phyloP scores from a whole-genome alignment of 768 basidiomycete genomes.

The Russula sp. region DNA sequence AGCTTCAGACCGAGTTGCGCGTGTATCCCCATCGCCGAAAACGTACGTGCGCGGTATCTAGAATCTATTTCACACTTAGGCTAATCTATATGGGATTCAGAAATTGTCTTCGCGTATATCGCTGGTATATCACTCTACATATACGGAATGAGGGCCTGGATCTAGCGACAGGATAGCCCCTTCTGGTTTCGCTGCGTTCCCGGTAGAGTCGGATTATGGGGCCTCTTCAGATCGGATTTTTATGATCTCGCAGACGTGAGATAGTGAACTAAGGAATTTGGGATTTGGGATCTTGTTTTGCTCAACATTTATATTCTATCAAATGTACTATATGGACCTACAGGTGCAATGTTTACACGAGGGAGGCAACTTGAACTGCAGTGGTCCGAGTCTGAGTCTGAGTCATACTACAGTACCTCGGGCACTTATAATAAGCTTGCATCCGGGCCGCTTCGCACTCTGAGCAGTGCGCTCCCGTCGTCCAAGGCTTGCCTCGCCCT shows the following conservation, averaged over 20 bases:
- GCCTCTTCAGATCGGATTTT: not conserved
- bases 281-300: not conserved
- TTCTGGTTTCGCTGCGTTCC: constrained; percentile 35
- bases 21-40: constrained; percentile 46
- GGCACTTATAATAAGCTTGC: too few relatives aligned
- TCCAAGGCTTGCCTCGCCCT: too few relatives aligned
- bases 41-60: constrained; percentile 43
- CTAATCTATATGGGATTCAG: constrained; percentile 33
- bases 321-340: not conserved
- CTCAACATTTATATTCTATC: not conserved
- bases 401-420: too few relatives aligned
- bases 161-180: constrained; percentile 33
- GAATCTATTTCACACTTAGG: not conserved
- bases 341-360: not conserved
- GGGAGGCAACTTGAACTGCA: too few relatives aligned
- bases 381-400: too few relatives aligned
- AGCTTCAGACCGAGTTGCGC: constrained; percentile 49
- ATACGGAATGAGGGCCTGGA: constrained; percentile 49
- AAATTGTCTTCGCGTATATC: constrained; percentile 49
- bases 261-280: not conserved
- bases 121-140: constrained; percentile 55
- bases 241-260: not conserved
- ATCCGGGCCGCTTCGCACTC: too few relatives aligned
- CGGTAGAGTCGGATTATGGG: not conserved
- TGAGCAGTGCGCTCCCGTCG: too few relatives aligned